A percentile compares a stretch with the other conserved stretches of the same genome.
phyloP scores from a whole-genome alignment of 1,284 basidiomycete species.

The Apiotrichum mycotoxinovorans region DNA sequence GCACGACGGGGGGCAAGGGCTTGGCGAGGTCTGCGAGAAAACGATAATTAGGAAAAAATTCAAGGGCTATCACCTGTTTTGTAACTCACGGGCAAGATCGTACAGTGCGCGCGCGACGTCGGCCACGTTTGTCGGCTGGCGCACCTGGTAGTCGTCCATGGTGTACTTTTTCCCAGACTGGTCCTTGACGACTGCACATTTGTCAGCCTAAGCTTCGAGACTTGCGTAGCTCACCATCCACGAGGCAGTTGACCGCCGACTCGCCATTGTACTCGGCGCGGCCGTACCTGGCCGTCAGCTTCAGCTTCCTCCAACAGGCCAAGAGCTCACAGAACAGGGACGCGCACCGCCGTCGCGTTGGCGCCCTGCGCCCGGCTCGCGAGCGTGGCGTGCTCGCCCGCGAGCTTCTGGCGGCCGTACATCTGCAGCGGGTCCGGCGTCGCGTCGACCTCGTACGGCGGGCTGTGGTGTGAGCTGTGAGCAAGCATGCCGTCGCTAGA shows the following conservation, averaged over 20 bases:
- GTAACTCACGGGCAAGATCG: constrained; percentile 42
- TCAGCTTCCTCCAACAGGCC: constrained; percentile 9
- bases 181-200: constrained; percentile 48
- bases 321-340: constrained; percentile 46
- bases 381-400: constrained; percentile 42
- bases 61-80: too few relatives aligned
- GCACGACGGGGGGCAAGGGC: constrained; percentile 46
- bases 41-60: too few relatives aligned
- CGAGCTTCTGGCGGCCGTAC: constrained; percentile 51
- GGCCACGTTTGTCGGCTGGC: constrained; percentile 54
- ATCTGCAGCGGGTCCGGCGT: constrained; percentile 53
- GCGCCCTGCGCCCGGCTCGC: constrained; percentile 32
- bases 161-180: constrained; percentile 51
- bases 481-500: too few relatives aligned
- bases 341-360: constrained; percentile 46
- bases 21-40: constrained; percentile 26
- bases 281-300: constrained; percentile 48
- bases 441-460: constrained; percentile 52
- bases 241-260: constrained; percentile 52
- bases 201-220: neutral
- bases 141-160: constrained; percentile 50
- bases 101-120: constrained; percentile 52
- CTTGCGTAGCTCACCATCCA: constrained; percentile 38
- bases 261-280: constrained; percentile 49
- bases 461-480: constrained; percentile 31